Conservation (phyloP, 179 eudicot species). For the Gypsophila paniculata region DNA sequence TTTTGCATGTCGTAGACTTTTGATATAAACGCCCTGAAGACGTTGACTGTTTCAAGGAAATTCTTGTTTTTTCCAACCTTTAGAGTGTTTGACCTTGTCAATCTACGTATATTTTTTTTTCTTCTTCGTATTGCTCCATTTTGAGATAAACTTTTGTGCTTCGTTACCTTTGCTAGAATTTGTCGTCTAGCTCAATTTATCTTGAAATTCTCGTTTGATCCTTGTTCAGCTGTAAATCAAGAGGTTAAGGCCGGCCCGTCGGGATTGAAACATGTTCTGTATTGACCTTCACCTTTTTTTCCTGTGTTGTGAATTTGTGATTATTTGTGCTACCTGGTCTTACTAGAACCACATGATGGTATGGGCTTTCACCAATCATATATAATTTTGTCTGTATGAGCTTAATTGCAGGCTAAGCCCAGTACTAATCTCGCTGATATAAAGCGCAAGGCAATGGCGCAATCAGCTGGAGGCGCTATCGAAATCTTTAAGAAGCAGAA, state of each 20-base stretch:
- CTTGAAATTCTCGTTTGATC: background rate
- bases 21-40: background rate
- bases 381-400: constrained; percentile 23
- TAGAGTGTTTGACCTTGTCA: background rate
- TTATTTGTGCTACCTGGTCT: background rate
- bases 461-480: constrained; percentile 20
- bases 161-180: background rate
- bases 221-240: background rate
- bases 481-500: constrained; percentile 38
- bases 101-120: background rate
- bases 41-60: background rate
- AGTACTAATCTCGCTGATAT: constrained; percentile 26
- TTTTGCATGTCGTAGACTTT: background rate
- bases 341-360: background rate
- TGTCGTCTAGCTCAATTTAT: background rate
- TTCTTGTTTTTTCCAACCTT: background rate
- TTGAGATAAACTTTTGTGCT: background rate
- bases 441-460: constrained; percentile 42
- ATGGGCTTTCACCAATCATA: constrained; percentile 6
- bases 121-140: too few relatives aligned
- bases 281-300: background rate
- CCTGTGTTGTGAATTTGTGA: background rate
- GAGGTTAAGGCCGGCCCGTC: background rate
- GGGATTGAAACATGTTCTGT: background rate
- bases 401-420: constrained; percentile 45